Percentiles rank a stretch among this genome's conserved stretches.
phyloP scores from a whole-genome alignment of 2,329 filamentous ascomycete genomes.

The Tothia fuscella region DNA sequence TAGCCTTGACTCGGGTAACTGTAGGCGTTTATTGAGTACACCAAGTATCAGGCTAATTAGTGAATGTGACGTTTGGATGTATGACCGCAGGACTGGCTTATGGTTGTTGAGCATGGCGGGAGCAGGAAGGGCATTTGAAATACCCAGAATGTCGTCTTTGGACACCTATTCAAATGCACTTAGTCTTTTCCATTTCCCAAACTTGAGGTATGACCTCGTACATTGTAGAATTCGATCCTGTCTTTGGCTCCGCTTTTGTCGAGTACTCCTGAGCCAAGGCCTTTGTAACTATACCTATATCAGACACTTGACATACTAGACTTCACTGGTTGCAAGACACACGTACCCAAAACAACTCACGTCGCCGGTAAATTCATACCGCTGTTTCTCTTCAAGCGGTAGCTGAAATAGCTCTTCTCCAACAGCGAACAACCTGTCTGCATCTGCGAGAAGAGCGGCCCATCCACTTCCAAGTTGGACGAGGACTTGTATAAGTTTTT shows the following conservation, averaged over 20 bases:
- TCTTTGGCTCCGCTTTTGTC: slow-evolving; percentile 38
- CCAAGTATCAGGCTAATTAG: background rate
- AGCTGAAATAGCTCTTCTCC: slow-evolving; percentile 37
- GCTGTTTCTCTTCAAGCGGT: slow-evolving; percentile 38
- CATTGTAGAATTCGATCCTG: slow-evolving; percentile 44
- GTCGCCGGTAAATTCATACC: slow-evolving; percentile 40
- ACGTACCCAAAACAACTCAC: slow-evolving; percentile 42
- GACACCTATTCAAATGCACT: slow-evolving; percentile 24
- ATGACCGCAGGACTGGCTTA: slow-evolving; percentile 28
- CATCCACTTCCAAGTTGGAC: background rate
- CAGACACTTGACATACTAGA: too few relatives aligned
- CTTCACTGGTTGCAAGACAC: too few relatives aligned
- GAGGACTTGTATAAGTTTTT: too few relatives aligned
- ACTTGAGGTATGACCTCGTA: too few relatives aligned
- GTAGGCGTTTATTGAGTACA: background rate
- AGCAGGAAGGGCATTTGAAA: slow-evolving; percentile 28
- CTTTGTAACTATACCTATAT: slow-evolving; percentile 24
- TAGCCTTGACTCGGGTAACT: background rate
- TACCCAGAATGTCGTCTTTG: slow-evolving; percentile 39
- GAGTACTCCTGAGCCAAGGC: slow-evolving; percentile 33
- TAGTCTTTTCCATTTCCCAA: background rate
- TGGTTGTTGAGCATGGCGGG: slow-evolving; percentile 30
- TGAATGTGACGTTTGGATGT: slow-evolving; percentile 26
- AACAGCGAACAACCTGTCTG: slow-evolving; percentile 35
- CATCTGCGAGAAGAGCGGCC: slow-evolving; percentile 23